Base-by-base conservation (phyloP, 1,139 yeast species). In the Kodamaea plutei region DNA sequence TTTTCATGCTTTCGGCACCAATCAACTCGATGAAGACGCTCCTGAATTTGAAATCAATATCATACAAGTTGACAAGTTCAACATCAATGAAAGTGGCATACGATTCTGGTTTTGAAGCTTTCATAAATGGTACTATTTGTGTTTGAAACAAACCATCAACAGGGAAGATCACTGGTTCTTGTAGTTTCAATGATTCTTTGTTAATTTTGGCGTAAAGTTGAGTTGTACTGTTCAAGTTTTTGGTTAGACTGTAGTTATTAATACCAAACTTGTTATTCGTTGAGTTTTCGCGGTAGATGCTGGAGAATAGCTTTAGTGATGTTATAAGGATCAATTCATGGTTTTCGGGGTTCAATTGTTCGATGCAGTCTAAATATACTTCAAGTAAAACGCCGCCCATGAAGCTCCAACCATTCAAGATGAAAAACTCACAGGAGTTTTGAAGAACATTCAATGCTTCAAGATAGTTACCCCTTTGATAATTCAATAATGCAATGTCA, bases 401-500 rank as follows among this genome's bases (percentile, higher is more conserved):
- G 25, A 65, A 61, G 36, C 71, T 73, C 96, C 96, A 88, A 1
- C 88, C 87, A 35, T 80, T 74, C 16, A 69, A 54, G 11, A 73
- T 66, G 47, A 82, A 87, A 36, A 77, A 75, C 24, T 73, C 76
- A 29, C 84, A 85, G 3, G 93, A 76, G 14, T 78, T 74, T 28
- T 77, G 76, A 7, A 89, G 60, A 6, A 83, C 74, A 9, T 70
- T 59, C 8, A 79, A 69, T 1, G 95, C 84, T 26, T 72, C 71
- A 23, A 67, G 65, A 43, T 76, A 82, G 28, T 82, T 69, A 1
- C 70, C 60, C 28, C 64, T 59, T 40, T 77, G 78, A 48, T 73
- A 83, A 29, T 81, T 76, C 14, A 87, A 56, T 10, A 84, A 51
- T 0, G 95, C 96, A 32, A 87, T 65, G 42, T 91, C 96, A n/a